Percentiles rank a stretch among this genome's conserved stretches.
phyloP scores from a whole-genome alignment of 257 asterid genomes.

The Nicotiana noctiflora region DNA sequence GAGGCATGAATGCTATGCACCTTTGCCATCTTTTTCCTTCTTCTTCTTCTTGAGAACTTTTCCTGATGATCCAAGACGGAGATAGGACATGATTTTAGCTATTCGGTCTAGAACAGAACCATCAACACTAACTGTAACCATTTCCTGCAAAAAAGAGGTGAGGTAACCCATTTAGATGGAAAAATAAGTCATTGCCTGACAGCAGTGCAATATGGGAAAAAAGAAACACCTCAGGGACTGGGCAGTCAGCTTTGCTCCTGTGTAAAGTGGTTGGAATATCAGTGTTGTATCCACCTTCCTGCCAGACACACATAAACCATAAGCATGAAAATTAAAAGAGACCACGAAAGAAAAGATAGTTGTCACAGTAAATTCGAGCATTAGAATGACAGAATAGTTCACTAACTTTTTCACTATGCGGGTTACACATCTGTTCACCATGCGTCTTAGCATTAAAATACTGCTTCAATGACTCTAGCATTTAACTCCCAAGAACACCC shows the following conservation, averaged over 20 bases:
- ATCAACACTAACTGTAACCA: constrained; percentile 95
- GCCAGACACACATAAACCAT: constrained; percentile 18
- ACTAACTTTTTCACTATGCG: neutral
- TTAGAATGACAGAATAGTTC: neutral
- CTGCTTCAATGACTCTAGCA: neutral
- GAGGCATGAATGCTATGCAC: constrained; percentile 24
- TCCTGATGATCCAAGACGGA: constrained; percentile 99
- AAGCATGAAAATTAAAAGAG: neutral
- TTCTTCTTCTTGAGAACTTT: constrained; percentile 96
- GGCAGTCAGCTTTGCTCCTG: constrained; percentile 98
- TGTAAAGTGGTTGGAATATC: constrained; percentile 97
- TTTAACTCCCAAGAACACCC: neutral
- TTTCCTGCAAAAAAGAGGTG: constrained; percentile 50
- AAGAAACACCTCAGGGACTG: constrained; percentile 76
- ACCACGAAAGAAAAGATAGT: neutral
- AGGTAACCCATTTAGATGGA: constrained; percentile 5
- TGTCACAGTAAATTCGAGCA: neutral
- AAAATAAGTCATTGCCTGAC: neutral
- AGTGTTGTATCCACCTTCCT: constrained; percentile 82
- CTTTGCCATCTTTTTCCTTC: constrained; percentile 86
- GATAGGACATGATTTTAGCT: constrained; percentile 94
- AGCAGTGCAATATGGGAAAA: neutral
- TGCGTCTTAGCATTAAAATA: neutral
- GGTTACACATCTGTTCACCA: neutral
- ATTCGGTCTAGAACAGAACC: constrained; percentile 94